A percentile compares a stretch with the other conserved stretches of the same genome.
Evolutionary conservation across 2,329 filamentous ascomycete genomes (phyloP).

Genomic region (Gnomoniopsis smithogilvyi): DNA sequence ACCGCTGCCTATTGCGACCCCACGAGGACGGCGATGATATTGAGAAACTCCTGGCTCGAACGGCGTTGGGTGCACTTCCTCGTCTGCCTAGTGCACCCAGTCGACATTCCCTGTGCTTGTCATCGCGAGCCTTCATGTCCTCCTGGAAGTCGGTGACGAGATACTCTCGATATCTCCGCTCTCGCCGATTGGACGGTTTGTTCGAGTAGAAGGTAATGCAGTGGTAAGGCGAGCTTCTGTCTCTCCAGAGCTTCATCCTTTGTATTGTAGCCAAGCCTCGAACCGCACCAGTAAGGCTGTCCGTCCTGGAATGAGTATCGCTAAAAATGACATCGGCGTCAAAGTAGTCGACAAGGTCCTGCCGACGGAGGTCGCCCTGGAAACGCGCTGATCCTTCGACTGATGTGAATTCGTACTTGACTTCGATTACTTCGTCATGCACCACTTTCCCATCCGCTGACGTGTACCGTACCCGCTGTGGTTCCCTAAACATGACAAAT

Average conservation of each 20-base stretch:
- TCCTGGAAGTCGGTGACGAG: conserved; percentile 44
- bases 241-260: conserved; percentile 50
- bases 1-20: conserved; percentile 30
- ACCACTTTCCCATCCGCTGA: conserved; percentile 43
- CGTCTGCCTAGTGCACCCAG: conserved; percentile 39
- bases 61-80: conserved; percentile 33
- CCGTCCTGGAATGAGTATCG: conserved; percentile 45
- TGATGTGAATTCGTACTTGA: conserved; percentile 50
- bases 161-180: conserved; percentile 46
- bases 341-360: conserved; percentile 48
- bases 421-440: conserved; percentile 45
- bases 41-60: conserved; percentile 37
- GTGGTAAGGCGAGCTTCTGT: conserved; percentile 44
- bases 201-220: conserved; percentile 47
- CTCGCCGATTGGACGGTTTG: conserved; percentile 28
- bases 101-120: conserved; percentile 42
- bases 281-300: conserved; percentile 44
- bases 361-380: conserved; percentile 45
- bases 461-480: conserved; percentile 46
- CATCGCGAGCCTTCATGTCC: conserved; percentile 43
- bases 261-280: conserved; percentile 50
- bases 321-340: conserved; percentile 53
- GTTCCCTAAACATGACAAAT: conserved; percentile 44
- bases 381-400: conserved; percentile 45
- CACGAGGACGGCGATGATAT: conserved; percentile 39